A percentile compares a stretch with the other conserved stretches of the same genome.
phyloP scores from a whole-genome alignment of 2,329 filamentous ascomycete genomes.

The Calonectria ilicicola region DNA sequence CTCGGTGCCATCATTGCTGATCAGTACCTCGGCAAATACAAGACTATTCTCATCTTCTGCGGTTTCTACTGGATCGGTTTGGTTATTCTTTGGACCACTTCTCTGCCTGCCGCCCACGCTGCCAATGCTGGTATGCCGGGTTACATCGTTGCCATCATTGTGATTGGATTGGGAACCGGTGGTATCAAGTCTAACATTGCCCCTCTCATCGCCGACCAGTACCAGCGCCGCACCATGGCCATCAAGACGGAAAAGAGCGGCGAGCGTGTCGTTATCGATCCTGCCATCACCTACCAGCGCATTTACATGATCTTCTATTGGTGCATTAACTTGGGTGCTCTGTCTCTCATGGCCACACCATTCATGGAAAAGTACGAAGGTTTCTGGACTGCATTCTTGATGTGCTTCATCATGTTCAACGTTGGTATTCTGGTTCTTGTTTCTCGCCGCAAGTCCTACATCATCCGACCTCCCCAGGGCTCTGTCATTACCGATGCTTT shows the following conservation, averaged over 20 bases:
- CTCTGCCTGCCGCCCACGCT: constrained; percentile 53
- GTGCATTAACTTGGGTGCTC: constrained; percentile 79
- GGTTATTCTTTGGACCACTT: constrained; percentile 64
- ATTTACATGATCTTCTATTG: constrained; percentile 83
- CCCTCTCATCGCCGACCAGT: constrained; percentile 74
- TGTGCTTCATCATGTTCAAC: constrained; percentile 72
- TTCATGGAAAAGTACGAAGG: constrained; percentile 76
- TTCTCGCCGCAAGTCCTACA: constrained; percentile 57
- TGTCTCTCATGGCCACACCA: constrained; percentile 75
- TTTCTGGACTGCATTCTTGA: constrained; percentile 74
- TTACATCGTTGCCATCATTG: constrained; percentile 67
- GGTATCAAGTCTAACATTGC: constrained; percentile 76
- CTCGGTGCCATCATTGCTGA: constrained; percentile 68
- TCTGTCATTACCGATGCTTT: constrained; percentile 76
- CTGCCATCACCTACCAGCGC: constrained; percentile 73
- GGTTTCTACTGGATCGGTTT: constrained; percentile 69
- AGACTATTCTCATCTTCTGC: constrained; percentile 70
- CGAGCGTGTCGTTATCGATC: constrained; percentile 75
- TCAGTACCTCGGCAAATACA: constrained; percentile 70
- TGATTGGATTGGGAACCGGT: constrained; percentile 76
- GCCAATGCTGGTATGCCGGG: constrained; percentile 59
- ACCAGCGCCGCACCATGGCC: constrained; percentile 64
- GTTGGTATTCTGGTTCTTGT: constrained; percentile 67
- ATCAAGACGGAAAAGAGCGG: constrained; percentile 61
- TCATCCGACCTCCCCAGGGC: constrained; percentile 68